Conservation (phyloP, 2,329 filamentous ascomycete genomes). For the Botrytis squamosa region DNA sequence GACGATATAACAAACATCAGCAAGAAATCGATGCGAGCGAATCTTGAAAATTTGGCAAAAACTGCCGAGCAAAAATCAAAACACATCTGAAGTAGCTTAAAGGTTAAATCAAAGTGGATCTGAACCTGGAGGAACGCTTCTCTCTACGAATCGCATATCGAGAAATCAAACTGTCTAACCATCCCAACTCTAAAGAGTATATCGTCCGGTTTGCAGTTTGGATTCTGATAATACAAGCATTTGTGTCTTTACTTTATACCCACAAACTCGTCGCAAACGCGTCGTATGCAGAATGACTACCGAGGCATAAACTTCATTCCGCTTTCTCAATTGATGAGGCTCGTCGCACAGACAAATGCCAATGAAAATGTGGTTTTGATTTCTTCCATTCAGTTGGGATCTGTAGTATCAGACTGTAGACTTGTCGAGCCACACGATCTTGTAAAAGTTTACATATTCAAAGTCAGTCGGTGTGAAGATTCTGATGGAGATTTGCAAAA, state of each 20-base stretch:
- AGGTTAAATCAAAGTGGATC: not conserved
- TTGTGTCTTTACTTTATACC: not conserved
- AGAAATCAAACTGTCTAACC: not conserved
- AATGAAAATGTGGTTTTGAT: not conserved
- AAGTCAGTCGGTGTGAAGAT: not conserved
- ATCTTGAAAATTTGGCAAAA: not conserved
- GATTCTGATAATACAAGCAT: not conserved
- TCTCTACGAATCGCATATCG: not conserved
- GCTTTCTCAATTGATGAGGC: not conserved
- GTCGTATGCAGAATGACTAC: not conserved
- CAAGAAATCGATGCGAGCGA: not conserved
- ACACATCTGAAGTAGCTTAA: not conserved
- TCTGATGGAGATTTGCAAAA: not conserved
- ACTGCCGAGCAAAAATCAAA: not conserved
- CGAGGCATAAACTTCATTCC: not conserved
- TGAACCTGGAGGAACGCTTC: not conserved
- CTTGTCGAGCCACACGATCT: not conserved
- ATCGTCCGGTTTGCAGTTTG: not conserved
- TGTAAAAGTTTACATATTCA: not conserved
- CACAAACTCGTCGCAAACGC: not conserved
- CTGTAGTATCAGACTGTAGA: not conserved
- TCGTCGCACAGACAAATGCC: conserved; percentile 6
- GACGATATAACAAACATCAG: not conserved
- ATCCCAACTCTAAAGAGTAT: not conserved
- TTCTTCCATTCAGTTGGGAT: not conserved